A percentile compares a stretch with the other conserved stretches of the same genome.
phyloP scores from a whole-genome alignment of 176 grass and related monocot genomes.

The Cenchrus fungigraminus region DNA sequence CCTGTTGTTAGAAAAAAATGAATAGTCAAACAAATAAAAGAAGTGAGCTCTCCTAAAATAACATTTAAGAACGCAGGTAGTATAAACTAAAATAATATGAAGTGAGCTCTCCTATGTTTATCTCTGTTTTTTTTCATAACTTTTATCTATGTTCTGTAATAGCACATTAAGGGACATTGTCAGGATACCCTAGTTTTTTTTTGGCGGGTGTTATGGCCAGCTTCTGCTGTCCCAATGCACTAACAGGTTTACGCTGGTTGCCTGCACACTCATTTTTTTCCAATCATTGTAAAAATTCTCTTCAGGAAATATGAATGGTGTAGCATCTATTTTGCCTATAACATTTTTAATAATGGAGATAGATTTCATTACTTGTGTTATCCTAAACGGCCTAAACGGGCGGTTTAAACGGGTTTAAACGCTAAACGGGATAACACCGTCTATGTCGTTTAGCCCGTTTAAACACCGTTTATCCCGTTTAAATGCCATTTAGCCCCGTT shows the following conservation, averaged over 20 bases:
- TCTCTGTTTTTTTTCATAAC: slow-evolving; percentile 24
- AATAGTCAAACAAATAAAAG: too few relatives aligned
- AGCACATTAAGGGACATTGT: neutral
- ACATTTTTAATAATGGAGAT: neutral
- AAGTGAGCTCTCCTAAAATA: too few relatives aligned
- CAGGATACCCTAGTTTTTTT: neutral
- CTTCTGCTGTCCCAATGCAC: neutral
- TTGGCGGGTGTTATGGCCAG: neutral
- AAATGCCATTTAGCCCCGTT: too few relatives aligned
- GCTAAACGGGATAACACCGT: too few relatives aligned
- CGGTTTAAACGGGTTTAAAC: too few relatives aligned
- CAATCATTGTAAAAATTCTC: too few relatives aligned
- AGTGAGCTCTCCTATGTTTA: slow-evolving; percentile 17
- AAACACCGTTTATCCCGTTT: too few relatives aligned
- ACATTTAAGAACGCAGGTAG: too few relatives aligned
- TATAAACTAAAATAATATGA: neutral
- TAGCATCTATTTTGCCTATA: neutral
- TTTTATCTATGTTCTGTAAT: neutral
- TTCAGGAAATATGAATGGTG: neutral
- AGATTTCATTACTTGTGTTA: neutral
- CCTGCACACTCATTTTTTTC: too few relatives aligned
- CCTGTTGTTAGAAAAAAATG: too few relatives aligned
- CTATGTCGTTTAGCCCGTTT: too few relatives aligned
- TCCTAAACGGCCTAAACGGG: too few relatives aligned
- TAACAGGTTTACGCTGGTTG: neutral